Base-by-base conservation (phyloP, 257 asterid genomes). In the Echites panduratus region DNA sequence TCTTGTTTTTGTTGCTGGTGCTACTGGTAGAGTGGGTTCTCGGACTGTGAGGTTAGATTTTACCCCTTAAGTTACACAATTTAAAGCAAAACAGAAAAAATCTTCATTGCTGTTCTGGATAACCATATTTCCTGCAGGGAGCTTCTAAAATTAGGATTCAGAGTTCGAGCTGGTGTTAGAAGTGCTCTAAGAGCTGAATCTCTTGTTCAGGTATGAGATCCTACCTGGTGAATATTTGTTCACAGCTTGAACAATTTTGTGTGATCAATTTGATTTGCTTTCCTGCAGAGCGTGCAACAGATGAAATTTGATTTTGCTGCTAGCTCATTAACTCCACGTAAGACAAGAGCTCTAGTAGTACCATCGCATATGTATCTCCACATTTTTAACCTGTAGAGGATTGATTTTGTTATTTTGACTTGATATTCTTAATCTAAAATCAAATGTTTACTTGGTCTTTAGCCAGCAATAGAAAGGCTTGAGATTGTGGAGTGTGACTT, bases 391-490 rank as follows among this genome's bases (percentile, higher is more conserved):
- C 29, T 76, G 47, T 29, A 75, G 67, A 38, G 66, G 17, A 32
- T 17, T 40, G 13, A n/a, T 22, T 62, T 81, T 44, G 26, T 67
- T 57, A 24, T 68, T 26, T 73, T 77, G 35, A 57, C 12, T 24
- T 62, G 73, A 63, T 71, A 70, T 68, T 71, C 70, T 82, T 70
- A 65, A 77, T 57, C 77, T 74, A 70, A 81, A 76, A 73, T 88
- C 84, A 82, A 84, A 85, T 86, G 84, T 78, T 79, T 77, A 71
- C 85, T 79, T 88, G 92, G 87, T 82, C 84, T 89, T 87, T 91
- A 93, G 97, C 91, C 98, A 93, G 98, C 97, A 82, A 89, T 83
- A 87, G 98, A 94, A 84, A 91, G 86, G 90, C 90, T 94, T 84
- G 96, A 91, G 80, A 87, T 94, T 71, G 96, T 94, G 82, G 97